phyloP scores from a whole-genome alignment of 1,284 basidiomycete species.

The Ceratobasidium sp. region DNA sequence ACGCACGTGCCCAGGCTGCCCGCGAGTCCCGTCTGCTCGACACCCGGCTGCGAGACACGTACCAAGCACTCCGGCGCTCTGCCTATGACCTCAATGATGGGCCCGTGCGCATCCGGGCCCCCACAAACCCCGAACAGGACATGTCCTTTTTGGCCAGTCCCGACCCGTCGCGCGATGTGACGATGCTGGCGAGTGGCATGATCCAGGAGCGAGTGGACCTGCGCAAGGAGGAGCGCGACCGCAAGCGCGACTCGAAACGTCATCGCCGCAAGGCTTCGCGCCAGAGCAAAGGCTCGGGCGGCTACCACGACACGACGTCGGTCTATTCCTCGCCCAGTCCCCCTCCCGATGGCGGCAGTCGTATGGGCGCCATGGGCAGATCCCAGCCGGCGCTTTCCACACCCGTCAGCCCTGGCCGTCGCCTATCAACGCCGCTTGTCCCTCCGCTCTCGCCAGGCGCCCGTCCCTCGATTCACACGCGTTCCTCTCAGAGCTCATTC shows the following conservation, averaged over 20 bases:
- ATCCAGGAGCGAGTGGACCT: constrained; percentile 85
- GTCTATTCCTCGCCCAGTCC: constrained; percentile 37
- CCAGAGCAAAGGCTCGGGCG: constrained; percentile 29
- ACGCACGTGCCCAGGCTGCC: constrained; percentile 74
- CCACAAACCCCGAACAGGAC: constrained; percentile 46
- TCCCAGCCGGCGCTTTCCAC: constrained; percentile 32
- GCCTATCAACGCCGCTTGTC: constrained; percentile 38
- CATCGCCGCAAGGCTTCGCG: constrained; percentile 43
- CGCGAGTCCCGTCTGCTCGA: constrained; percentile 77
- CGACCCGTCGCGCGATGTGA: constrained; percentile 66
- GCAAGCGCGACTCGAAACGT: constrained; percentile 43
- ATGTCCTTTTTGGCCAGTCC: constrained; percentile 12
- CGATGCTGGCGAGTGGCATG: constrained; percentile 82
- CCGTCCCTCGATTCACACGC: constrained; percentile 34
- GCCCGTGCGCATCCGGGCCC: constrained; percentile 67
- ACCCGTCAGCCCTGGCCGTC: constrained; percentile 19
- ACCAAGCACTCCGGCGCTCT: constrained; percentile 75
- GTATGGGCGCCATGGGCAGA: constrained; percentile 26
- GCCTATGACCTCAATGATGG: constrained; percentile 60
- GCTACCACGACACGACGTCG: constrained; percentile 36
- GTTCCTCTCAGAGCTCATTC: constrained; percentile 38
- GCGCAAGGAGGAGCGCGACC: constrained; percentile 74
- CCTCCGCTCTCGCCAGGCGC: constrained; percentile 21
- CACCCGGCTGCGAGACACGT: constrained; percentile 75
- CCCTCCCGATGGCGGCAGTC: constrained; percentile 12